These are phyloP conservation scores for Castanea crenata DNA, from an alignment of 306 rosid genomes.

Conservation along the genomic window DNA sequence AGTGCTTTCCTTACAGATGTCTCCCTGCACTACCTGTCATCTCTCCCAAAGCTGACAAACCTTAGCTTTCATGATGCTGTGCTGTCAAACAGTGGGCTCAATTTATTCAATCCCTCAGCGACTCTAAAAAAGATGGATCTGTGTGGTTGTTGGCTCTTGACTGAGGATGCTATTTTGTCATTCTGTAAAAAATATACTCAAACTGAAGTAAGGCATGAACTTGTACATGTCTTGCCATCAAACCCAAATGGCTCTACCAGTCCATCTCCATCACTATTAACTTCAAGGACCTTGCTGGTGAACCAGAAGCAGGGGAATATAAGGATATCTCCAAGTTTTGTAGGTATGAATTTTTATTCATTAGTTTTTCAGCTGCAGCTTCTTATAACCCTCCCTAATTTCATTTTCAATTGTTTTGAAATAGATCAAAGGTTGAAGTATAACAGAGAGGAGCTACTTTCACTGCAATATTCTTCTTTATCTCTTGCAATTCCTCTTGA, in stretches of 20 bases:
- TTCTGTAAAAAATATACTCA: slow-evolving; percentile 65
- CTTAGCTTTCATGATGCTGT: slow-evolving; percentile 66
- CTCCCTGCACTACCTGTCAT: slow-evolving; percentile 56
- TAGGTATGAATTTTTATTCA: slow-evolving; percentile 43
- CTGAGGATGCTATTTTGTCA: slow-evolving; percentile 42
- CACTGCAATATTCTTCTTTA: slow-evolving; percentile 40
- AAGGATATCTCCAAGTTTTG: slow-evolving; percentile 40
- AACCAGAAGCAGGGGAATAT: slow-evolving; percentile 29
- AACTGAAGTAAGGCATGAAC: slow-evolving; percentile 69
- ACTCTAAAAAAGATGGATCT: slow-evolving; percentile 63
- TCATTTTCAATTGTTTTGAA: slow-evolving; percentile 27
- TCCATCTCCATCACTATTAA: slow-evolving; percentile 38
- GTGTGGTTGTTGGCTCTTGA: slow-evolving; percentile 90
- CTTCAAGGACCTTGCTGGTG: slow-evolving; percentile 35
- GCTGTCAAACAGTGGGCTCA: slow-evolving; percentile 66
- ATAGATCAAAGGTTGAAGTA: slow-evolving; percentile 90
- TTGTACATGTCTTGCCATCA: slow-evolving; percentile 30
- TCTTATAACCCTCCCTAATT: slow-evolving; percentile 17
- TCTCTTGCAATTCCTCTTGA: slow-evolving; percentile 13
- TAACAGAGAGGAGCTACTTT: slow-evolving; percentile 70
- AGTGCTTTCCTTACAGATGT: slow-evolving; percentile 62
- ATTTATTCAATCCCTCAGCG: slow-evolving; percentile 50
- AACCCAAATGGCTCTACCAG: slow-evolving; percentile 30
- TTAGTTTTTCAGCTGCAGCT: neutral
- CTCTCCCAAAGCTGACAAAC: slow-evolving; percentile 60